Evolutionary conservation across 352 stramenopile genomes (phyloP).

Genomic region (Phytophthora melonis): DNA sequence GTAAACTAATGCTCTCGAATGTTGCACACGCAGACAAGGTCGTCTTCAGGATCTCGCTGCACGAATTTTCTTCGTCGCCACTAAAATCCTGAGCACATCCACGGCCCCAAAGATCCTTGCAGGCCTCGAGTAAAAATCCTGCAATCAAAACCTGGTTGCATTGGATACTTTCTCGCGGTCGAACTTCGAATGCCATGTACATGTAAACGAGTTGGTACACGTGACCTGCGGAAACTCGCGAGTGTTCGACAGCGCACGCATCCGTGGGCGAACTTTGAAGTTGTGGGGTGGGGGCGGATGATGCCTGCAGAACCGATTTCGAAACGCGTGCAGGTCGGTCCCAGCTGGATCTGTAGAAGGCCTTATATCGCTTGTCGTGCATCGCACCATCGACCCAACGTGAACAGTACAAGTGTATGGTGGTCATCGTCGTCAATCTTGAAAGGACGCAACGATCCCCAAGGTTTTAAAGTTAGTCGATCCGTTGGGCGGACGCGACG

Average conservation of each 20-base stretch:
- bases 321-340: background rate
- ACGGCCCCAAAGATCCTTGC: background rate
- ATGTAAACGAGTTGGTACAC: too few species aligned
- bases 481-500: conserved; percentile 17
- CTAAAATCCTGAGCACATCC: conserved; percentile 6
- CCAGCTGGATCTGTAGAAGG: conserved; percentile 7
- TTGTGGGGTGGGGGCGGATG: background rate
- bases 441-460: conserved; percentile 21
- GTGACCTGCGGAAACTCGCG: background rate
- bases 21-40: background rate
- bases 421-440: conserved; percentile 10
- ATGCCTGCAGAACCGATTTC: background rate
- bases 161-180: background rate
- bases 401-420: background rate
- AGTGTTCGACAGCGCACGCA: background rate
- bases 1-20: background rate
- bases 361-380: conserved; percentile 5
- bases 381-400: background rate
- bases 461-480: background rate
- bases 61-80: conserved; percentile 1
- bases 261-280: background rate
- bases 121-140: too few species aligned
- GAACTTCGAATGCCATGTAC: background rate
- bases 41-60: conserved; percentile 19
- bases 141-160: too few species aligned